Base-by-base conservation (phyloP, 1,284 basidiomycete species). In the Microbotryum violaceum region DNA sequence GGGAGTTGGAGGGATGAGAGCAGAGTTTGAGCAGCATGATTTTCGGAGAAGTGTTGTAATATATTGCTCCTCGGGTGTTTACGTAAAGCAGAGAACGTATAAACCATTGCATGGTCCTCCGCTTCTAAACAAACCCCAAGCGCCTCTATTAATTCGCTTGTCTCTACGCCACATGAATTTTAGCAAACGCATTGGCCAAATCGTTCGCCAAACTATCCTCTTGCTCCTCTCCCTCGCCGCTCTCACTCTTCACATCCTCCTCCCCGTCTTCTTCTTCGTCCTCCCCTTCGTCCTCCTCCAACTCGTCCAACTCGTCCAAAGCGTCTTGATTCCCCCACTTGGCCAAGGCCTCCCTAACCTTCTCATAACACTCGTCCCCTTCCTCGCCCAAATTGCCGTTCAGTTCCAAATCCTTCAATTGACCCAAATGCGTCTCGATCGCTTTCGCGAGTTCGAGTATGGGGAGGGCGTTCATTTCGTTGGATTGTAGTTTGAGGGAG, bases 401-500 rank as follows among this genome's bases (percentile, higher is more conserved):
- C 62, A 96, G 72, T 75, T 94, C 91, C 60, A 96, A 75, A 57
- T 75, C 78, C 72, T 78, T 85, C 61, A 94, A 75, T 54, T 76
- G 76, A 57, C 76, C 77, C 61, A 88, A 78, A 63, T 83, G 82
- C 56, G 80, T 77, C 4, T 80, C 78, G 63, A 96, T 83, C 3
- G 82, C 84, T 46, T 81, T 76, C 1, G 85, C 83, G 45, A 97
- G 79, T 7, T 88, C 74, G 51, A 81, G 78, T 60, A 91, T 84
- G 14, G 88, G 81, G 58, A 82, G 77, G 27, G 81, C 77, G 70
- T 91, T 88, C 54, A 96, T 82, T 73, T 96, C 91, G 74, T 91
- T 90, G 74, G 93, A 93, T 77, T 94, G 89, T 45, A 97, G 78
- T 72, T 86, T 86, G 57, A 97, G 79, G 14, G 80, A 82, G 71